phyloP scores from a whole-genome alignment of 768 basidiomycete genomes.

The Boletus subparvulus region DNA sequence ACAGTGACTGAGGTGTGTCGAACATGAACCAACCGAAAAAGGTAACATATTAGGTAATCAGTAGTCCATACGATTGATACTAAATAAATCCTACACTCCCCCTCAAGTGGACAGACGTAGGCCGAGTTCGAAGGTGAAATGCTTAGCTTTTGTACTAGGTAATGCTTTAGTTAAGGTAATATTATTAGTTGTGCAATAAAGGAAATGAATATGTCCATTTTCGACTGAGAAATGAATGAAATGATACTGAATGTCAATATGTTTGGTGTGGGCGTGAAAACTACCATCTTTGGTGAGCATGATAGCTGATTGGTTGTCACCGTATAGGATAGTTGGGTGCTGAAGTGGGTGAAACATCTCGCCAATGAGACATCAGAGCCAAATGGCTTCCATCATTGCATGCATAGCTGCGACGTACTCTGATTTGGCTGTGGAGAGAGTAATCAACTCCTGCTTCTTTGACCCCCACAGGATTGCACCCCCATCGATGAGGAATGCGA shows the following conservation, averaged over 20 bases:
- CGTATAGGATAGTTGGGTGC: background rate
- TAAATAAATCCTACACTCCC: background rate
- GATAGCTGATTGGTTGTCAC: background rate
- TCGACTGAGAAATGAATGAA: background rate
- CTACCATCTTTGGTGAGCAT: background rate
- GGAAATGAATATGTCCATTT: background rate
- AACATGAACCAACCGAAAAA: background rate
- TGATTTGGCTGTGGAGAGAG: background rate
- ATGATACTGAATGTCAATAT: background rate
- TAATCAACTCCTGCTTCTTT: conserved; percentile 7
- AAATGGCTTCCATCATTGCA: background rate
- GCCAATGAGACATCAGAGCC: background rate
- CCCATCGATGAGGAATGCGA: conserved; percentile 1
- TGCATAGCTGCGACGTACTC: conserved; percentile 1
- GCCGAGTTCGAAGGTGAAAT: background rate
- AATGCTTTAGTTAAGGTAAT: background rate
- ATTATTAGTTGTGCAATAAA: background rate
- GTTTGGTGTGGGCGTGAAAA: background rate
- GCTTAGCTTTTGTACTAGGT: background rate
- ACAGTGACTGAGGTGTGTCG: too few species aligned
- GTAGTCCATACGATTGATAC: too few species aligned
- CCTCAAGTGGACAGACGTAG: background rate
- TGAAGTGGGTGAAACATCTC: background rate
- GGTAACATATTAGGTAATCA: too few species aligned
- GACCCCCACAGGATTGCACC: conserved; percentile 1